A percentile compares a stretch with the other conserved stretches of the same genome.
phyloP scores from a whole-genome alignment of 140 eudicot genomes.

The Senecio squalidus region DNA sequence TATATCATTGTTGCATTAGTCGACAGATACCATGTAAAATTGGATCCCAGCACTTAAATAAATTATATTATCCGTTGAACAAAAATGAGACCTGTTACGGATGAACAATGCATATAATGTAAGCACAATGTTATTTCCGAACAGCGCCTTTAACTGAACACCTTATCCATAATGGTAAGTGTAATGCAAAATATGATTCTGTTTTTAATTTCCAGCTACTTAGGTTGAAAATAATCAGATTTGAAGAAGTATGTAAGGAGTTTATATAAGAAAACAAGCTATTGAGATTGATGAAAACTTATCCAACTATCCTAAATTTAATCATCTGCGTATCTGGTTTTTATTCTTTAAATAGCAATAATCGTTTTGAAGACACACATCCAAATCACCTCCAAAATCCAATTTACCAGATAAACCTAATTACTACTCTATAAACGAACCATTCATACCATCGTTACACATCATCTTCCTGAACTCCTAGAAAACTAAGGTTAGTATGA shows the following conservation, averaged over 20 bases:
- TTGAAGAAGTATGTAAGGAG: neutral
- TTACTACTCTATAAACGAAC: neutral
- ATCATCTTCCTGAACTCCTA: neutral
- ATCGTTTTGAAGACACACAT: conserved; percentile 4
- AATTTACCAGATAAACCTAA: neutral
- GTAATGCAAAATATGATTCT: neutral
- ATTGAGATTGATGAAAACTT: neutral
- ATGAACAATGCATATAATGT: no score
- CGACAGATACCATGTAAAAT: neutral
- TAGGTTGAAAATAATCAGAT: neutral
- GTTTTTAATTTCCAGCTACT: neutral
- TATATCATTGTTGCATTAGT: neutral
- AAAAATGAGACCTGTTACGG: no score
- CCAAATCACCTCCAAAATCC: neutral
- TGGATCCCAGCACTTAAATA: neutral
- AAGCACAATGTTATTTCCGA: no score
- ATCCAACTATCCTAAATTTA: neutral
- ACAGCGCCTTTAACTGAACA: no score
- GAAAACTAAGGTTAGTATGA: neutral
- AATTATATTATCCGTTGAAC: neutral
- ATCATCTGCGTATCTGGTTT: neutral
- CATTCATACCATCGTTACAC: neutral
- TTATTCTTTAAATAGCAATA: neutral
- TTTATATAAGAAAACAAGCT: neutral
- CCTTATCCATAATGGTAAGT: no score